A percentile compares a stretch with the other conserved stretches of the same genome.
Conservation (phyloP, 2,329 filamentous ascomycete species). For the Pyricularia sp. region DNA sequence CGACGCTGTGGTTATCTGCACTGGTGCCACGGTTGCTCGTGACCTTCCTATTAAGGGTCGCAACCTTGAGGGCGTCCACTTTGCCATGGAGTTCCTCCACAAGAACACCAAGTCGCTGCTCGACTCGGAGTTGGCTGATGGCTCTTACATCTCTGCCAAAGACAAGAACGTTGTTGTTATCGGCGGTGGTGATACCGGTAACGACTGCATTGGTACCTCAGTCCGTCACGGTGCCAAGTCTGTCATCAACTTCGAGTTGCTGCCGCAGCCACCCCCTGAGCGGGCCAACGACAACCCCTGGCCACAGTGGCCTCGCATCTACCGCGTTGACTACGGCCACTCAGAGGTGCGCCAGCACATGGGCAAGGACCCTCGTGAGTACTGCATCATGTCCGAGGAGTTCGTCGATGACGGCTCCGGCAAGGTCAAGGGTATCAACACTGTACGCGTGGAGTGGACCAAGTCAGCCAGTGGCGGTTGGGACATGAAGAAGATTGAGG, state of each 20-base stretch:
- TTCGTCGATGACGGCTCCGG: conserved; percentile 83
- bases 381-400: conserved; percentile 96
- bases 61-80: conserved; percentile 82
- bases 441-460: conserved; percentile 89
- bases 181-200: conserved; percentile 93
- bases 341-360: conserved; percentile 91
- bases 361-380: conserved; percentile 91
- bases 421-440: conserved; percentile 91
- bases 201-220: conserved; percentile 95
- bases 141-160: conserved; percentile 84
- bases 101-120: conserved; percentile 96
- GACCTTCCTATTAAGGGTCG: conserved; percentile 85
- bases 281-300: conserved; percentile 91
- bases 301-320: conserved; percentile 96
- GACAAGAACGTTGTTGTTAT: conserved; percentile 94
- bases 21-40: conserved; percentile 83
- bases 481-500: conserved; percentile 98
- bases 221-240: conserved; percentile 92
- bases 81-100: conserved; percentile 94
- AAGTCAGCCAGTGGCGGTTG: conserved; percentile 79
- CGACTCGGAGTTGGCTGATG: conserved; percentile 75
- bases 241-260: conserved; percentile 89
- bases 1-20: conserved; percentile 81
- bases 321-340: conserved; percentile 97
- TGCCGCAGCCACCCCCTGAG: conserved; percentile 83